Conservation (phyloP, 2,329 filamentous ascomycete species). For the Chaetothyriales sp. region DNA sequence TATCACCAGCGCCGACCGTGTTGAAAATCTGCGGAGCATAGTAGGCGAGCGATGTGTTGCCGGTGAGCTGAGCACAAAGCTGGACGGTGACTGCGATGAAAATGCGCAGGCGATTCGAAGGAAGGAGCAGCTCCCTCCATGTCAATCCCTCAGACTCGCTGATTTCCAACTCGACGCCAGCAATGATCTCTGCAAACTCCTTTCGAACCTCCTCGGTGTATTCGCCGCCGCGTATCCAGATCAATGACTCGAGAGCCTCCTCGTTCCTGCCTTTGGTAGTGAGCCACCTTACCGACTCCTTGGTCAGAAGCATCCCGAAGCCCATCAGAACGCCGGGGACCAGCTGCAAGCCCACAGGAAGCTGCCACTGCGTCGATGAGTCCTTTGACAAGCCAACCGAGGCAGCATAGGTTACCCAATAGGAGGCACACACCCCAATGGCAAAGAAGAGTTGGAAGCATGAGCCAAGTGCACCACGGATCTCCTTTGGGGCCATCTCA, state of each 20-base stretch:
- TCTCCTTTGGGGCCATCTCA: slow-evolving; percentile 31
- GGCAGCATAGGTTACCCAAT: slow-evolving; percentile 40
- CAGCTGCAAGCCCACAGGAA: slow-evolving; percentile 39
- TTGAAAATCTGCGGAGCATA: slow-evolving; percentile 39
- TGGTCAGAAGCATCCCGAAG: slow-evolving; percentile 35
- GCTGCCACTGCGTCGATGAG: slow-evolving; percentile 37
- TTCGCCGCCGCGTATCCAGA: slow-evolving; percentile 38
- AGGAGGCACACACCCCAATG: slow-evolving; percentile 36
- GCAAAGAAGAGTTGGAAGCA: slow-evolving; percentile 40
- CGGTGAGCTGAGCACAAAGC: slow-evolving; percentile 35
- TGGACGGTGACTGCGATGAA: slow-evolving; percentile 37
- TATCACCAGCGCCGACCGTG: slow-evolving; percentile 33
- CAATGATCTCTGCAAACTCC: slow-evolving; percentile 27
- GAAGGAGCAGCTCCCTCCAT: slow-evolving; percentile 32
- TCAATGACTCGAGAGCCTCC: slow-evolving; percentile 33
- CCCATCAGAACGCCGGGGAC: slow-evolving; percentile 34
- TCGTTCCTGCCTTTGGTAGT: slow-evolving; percentile 32
- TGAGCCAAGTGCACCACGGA: slow-evolving; percentile 32
- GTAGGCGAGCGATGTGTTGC: slow-evolving; percentile 33
- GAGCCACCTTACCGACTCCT: slow-evolving; percentile 35
- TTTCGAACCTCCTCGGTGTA: slow-evolving; percentile 21
- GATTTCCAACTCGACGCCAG: slow-evolving; percentile 34
- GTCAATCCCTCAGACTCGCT: slow-evolving; percentile 32
- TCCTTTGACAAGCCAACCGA: slow-evolving; percentile 20
- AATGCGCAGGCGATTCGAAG: slow-evolving; percentile 34